Conservation (phyloP, 768 basidiomycete species). For the Phlebiopsis gigantea region DNA sequence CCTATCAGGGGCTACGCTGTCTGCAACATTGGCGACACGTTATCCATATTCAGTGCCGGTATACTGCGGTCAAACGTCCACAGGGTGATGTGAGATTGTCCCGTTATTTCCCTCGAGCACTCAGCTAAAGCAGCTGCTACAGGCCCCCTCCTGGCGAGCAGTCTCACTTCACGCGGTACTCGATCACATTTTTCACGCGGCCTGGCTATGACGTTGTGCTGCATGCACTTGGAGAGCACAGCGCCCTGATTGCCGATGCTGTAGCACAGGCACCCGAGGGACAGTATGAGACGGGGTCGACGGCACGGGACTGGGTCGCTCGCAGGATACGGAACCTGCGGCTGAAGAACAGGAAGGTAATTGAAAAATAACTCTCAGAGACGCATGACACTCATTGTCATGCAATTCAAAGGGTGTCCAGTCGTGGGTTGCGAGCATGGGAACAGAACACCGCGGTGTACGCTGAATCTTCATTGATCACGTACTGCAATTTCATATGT, state of each 20-base stretch:
- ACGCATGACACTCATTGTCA: not conserved
- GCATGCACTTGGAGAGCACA: conserved; percentile 22
- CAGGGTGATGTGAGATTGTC: conserved; percentile 33
- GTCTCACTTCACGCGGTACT: conserved; percentile 26
- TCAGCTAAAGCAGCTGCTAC: no score
- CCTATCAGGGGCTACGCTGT: conserved; percentile 40
- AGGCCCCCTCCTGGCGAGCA: conserved; percentile 38
- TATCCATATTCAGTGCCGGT: conserved; percentile 41
- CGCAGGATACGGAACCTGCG: conserved; percentile 22
- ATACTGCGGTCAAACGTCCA: conserved; percentile 40
- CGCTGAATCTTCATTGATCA: no score
- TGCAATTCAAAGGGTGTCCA: conserved; percentile 16
- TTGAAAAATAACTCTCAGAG: no score
- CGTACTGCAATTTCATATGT: no score
- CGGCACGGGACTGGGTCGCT: conserved; percentile 22
- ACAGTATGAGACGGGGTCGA: conserved; percentile 19
- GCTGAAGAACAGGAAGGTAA: conserved; percentile 23
- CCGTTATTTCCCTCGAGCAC: not conserved
- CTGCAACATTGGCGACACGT: conserved; percentile 42
- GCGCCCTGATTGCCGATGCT: conserved; percentile 20
- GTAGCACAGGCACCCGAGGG: conserved; percentile 14
- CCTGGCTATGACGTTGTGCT: conserved; percentile 27
- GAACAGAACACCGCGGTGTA: conserved; percentile 23
- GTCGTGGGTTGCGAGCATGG: conserved; percentile 23
- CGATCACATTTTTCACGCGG: conserved; percentile 32